Evolutionary conservation across 257 asterid species (phyloP), one percentile per base, ranked within the genome.

Genomic region (Oldenlandia corymbosa): DNA sequence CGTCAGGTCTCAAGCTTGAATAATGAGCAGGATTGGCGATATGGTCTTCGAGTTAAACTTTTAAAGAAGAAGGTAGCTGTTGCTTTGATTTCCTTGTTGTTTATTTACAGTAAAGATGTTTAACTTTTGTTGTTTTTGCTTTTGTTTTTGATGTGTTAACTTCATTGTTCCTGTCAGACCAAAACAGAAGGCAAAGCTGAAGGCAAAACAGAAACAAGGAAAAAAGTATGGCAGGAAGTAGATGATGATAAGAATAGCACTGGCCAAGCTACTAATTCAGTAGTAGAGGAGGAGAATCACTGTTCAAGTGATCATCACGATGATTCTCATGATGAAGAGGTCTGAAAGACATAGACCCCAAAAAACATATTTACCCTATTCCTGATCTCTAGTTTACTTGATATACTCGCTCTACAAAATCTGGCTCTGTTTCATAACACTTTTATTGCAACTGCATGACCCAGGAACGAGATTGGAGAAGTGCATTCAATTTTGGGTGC

Each of bases 21-120:
- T 80, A 80, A 93, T 55, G 96, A 87, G 75, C 95, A 93, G 67
- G 97, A 93, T 81, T 93, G 99, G 99, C 80, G 97, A 81, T 84
- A 78, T 51, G 99, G 99, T 49, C 76, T 90, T 83, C 84, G 99
- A 68, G 99, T 93, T 68, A 93, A 93, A 75, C 96, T 87, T 75
- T 86, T 93, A 31, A 84, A 78, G 68, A 88, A 83, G 81, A 39
- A 34, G 88, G 99, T 93, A 80, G 60, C 57, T 52, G 47, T 16
- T 68, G 69, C n/a, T 39, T 60, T 64, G 41, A 21, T 51, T 47
- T 45, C 42, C 23, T n/a, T 37, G 61, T 67, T 57, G 34, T 34
- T 70, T 48, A n/a, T 39, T 23, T 66, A 17, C 5, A 47, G n/a
- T n/a, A 31, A 24, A 32, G 36, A 58, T 41, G 6, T 10, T 23